These are phyloP conservation scores for Lablab purpureus DNA, from an alignment of 306 rosid genomes.

Conservation along the genomic window DNA sequence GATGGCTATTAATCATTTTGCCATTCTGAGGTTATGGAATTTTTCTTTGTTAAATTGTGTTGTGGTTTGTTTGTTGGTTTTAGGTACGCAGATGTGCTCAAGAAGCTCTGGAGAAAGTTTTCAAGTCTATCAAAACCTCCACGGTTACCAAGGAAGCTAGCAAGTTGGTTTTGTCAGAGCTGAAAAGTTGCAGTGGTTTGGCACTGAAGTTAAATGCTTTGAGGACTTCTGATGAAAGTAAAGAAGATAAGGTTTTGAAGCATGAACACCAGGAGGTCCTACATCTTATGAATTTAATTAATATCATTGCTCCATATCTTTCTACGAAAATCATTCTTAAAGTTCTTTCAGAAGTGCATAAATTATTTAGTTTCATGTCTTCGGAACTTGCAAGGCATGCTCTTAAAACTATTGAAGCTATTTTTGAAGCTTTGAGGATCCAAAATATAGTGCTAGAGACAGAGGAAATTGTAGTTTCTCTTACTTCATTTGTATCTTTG, in stretches of 20 bases:
- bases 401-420: conserved; percentile 66
- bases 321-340: conserved; percentile 61
- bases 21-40: neutral
- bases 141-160: conserved; percentile 71
- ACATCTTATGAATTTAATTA: conserved; percentile 73
- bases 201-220: conserved; percentile 54
- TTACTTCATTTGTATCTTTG: conserved; percentile 70
- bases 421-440: conserved; percentile 63
- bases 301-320: conserved; percentile 68
- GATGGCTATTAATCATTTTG: neutral
- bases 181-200: conserved; percentile 65
- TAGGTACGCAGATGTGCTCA: conserved; percentile 93
- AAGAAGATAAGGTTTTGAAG: conserved; percentile 49
- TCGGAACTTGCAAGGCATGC: conserved; percentile 67
- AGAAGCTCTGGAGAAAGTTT: conserved; percentile 74
- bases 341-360: conserved; percentile 62
- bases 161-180: conserved; percentile 73
- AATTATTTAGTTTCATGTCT: conserved; percentile 62
- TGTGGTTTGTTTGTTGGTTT: conserved; percentile 35
- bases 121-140: conserved; percentile 62
- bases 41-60: neutral
- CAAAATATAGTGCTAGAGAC: conserved; percentile 55
- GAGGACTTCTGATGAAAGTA: conserved; percentile 49
- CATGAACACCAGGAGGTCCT: conserved; percentile 71
- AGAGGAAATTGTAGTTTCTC: conserved; percentile 62